Percentiles rank a stretch among this genome's conserved stretches.
Evolutionary conservation across 2,329 filamentous ascomycete genomes (phyloP).

Genomic region (Diaporthe sp.): DNA sequence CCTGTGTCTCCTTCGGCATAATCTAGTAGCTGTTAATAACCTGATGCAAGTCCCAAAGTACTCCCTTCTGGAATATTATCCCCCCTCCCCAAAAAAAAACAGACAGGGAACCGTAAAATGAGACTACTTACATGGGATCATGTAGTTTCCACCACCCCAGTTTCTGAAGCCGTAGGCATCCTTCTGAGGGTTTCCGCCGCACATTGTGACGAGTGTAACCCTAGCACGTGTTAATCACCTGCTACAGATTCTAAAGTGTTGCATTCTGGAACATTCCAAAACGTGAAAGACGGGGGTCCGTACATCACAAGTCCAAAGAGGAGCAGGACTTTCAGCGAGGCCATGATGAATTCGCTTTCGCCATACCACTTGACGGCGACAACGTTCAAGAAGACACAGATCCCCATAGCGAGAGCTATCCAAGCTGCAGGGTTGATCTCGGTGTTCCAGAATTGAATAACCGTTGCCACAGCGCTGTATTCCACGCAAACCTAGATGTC

Average conservation of each 20-base stretch:
- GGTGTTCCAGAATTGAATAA: constrained; percentile 40
- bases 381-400: constrained; percentile 37
- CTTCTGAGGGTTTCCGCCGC: constrained; percentile 24
- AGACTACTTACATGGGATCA: constrained; percentile 44
- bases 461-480: constrained; percentile 34
- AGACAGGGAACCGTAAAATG: background rate
- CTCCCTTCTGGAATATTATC: no score
- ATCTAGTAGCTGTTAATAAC: background rate
- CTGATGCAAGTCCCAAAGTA: background rate
- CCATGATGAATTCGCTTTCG: constrained; percentile 33
- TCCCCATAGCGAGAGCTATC: constrained; percentile 35
- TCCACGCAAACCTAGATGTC: constrained; percentile 2
- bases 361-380: constrained; percentile 32
- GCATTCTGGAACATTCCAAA: no score
- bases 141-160: constrained; percentile 52
- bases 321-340: constrained; percentile 28
- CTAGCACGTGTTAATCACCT: no score
- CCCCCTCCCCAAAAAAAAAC: background rate
- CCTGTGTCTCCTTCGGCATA: constrained; percentile 11
- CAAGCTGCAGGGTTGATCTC: constrained; percentile 36
- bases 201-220: constrained; percentile 23
- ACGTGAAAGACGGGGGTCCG: no score
- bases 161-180: constrained; percentile 51
- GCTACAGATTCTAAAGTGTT: no score
- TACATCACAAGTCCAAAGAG: constrained; percentile 29